Evolutionary conservation across 176 grass and related monocot species (phyloP), one percentile per base, ranked within the genome.

Genomic region (Aegilops sharonensis): DNA sequence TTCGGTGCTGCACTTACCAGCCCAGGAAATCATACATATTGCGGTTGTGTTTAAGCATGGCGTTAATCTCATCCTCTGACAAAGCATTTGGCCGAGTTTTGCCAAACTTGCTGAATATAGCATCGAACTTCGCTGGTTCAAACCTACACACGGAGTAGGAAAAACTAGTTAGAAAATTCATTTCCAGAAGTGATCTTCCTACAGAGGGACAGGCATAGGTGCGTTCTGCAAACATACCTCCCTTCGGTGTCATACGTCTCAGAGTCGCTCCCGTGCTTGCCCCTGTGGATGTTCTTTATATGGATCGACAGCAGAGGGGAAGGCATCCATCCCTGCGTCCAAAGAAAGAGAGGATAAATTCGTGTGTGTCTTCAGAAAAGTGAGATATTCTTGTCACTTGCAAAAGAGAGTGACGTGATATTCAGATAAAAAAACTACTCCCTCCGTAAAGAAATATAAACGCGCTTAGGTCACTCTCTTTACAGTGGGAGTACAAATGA

Each of bases 181-280:
- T 17, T 52, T 9, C 11, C 39, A 14, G 31, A 29, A n/a, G 56
- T 39, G 39, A 4, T 4, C 3, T 78, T 85, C 12, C 3, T 42
- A 1, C 5, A 72, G n/a, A 71, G 64, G 11, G 64, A 72, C 5
- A 25, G 23, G 8, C 23, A 31, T 6, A 50, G 30, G 5, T 70
- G 72, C 40, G 30, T 71, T 30, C 57, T 47, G 35, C 68, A 24
- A 62, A 77, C 78, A 8, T 65, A 95, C 93, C 93, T 92, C 43
- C 90, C 93, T 88, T 95, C 93, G 30, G 88, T 90, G 25, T 95
- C 93, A 61, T 92, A 95, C 20, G 90, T 36, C 66, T 92, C 88
- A 89, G 82, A 88, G 57, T 92, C 90, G 47, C 93, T 92, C 31
- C 91, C 93, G 12, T 95, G 93, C 78, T 95, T 95, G 10, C 37